These are phyloP conservation scores for Microascus cirrosus DNA, from an alignment of 2,329 filamentous ascomycete genomes.

Conservation along the genomic window DNA sequence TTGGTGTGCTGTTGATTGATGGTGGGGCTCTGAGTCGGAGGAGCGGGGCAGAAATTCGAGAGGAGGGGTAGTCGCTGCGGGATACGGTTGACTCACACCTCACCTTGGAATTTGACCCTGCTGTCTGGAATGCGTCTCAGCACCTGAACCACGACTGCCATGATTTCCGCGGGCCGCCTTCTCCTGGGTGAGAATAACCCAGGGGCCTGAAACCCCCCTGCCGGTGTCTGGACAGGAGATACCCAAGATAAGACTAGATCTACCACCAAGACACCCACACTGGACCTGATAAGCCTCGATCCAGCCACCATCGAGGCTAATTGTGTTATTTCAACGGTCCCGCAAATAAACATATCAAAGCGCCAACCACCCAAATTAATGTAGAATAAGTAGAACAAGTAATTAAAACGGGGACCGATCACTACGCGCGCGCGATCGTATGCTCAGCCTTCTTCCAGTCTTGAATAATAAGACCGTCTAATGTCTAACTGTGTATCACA, in stretches of 20 bases:
- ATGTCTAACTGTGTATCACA: not conserved
- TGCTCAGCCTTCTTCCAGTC: not conserved
- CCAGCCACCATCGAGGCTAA: too few relatives aligned
- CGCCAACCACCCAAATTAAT: too few relatives aligned
- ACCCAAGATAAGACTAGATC: too few relatives aligned
- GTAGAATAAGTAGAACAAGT: too few relatives aligned
- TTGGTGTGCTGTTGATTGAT: slow-evolving; percentile 7
- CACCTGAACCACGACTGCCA: not conserved
- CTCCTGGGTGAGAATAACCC: not conserved
- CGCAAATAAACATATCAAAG: too few relatives aligned
- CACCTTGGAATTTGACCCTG: not conserved
- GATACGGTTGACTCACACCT: not conserved
- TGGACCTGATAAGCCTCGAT: too few relatives aligned
- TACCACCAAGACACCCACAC: too few relatives aligned
- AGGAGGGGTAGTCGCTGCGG: not conserved
- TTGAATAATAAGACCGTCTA: not conserved
- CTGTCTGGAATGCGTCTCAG: not conserved
- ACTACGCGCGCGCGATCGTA: too few relatives aligned
- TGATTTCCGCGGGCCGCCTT: not conserved
- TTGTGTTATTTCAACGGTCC: too few relatives aligned
- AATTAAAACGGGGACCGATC: too few relatives aligned
- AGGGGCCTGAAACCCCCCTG: too few relatives aligned
- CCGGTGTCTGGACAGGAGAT: too few relatives aligned
- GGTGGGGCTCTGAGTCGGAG: slow-evolving; percentile 5
- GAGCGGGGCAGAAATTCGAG: not conserved